Base-by-base conservation (phyloP, 768 basidiomycete species). In the Cubamyces sp. region DNA sequence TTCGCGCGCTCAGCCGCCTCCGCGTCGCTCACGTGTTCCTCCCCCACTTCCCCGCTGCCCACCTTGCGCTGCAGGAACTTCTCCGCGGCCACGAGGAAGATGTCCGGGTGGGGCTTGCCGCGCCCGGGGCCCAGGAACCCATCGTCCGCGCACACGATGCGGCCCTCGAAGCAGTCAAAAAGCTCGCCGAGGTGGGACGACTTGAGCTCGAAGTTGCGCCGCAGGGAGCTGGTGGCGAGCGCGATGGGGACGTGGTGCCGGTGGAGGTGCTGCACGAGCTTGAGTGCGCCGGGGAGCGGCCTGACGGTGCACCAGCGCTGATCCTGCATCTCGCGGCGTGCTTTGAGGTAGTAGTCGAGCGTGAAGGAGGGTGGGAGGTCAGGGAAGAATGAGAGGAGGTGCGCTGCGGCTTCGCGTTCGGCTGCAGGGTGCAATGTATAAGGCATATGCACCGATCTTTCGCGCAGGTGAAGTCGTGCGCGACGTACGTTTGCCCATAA, bases 101-200 rank as follows among this genome's bases (percentile, higher is more conserved):
- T 86, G 70, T 93, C 92, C 18, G 93, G 92, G 28, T 80, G 78
- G 0, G 93, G 93, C 74, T 96, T 96, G n/a, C 89, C 87, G 28
- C 75, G 75, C 68, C 72, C 71, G 5, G 63, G 66, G 45, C 23
- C 50, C 26, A 86, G 81, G 54, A 76, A 75, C 41, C 80, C 74
- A 67, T 92, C 92, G 64, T 94, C 89, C 26, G 81, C 86, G 69
- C 92, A 94, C 8, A 94, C 80, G 41, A 91, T 76, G 55, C 81
- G 82, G 6, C 79, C 83, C 43, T 79, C 84, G 69, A 94, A 94
- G 34, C 78, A 77, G 21, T 79, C 85, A 67, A 94, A 94, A 26
- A 92, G 89, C 6, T 87, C 70, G 23, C 85, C 23, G 48, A 49
- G 79, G 70, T 91, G 84, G 2, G 74, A 77, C 0, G 88, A 88